These are phyloP conservation scores for Bolboschoenoplectus hybrid DNA, from an alignment of 202 grass and related monocot species.

Conservation along the genomic window DNA sequence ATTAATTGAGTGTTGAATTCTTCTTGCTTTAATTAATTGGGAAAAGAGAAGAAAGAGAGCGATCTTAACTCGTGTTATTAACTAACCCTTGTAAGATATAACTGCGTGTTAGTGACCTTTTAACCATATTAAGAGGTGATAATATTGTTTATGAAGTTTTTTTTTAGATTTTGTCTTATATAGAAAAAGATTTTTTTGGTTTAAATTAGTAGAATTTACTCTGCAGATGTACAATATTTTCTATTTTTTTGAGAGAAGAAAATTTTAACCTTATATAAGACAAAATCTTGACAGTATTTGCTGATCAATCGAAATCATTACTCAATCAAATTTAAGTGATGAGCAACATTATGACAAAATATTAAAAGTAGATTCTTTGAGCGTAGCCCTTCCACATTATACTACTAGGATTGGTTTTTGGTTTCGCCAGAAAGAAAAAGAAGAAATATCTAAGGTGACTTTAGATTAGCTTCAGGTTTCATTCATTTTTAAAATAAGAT, in stretches of 20 bases:
- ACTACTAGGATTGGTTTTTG: too few species aligned
- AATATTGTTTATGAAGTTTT: not conserved
- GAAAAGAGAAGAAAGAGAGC: not conserved
- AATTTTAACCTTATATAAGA: not conserved
- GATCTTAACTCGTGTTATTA: not conserved
- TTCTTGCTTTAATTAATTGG: slow-evolving; percentile 14
- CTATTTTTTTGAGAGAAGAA: not conserved
- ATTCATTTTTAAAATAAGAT: too few species aligned
- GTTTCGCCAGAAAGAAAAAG: too few species aligned
- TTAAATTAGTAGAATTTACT: not conserved
- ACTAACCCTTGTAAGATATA: not conserved
- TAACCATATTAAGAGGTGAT: not conserved
- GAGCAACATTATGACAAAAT: too few species aligned
- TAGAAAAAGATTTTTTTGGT: not conserved
- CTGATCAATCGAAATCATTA: too few species aligned
- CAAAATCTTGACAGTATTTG: too few species aligned
- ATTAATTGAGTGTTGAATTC: not conserved
- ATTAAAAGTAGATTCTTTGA: too few species aligned
- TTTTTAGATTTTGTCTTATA: not conserved
- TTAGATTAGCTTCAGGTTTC: not conserved
- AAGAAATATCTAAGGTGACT: too few species aligned
- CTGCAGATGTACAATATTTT: not conserved
- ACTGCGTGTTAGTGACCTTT: not conserved
- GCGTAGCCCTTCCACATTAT: too few species aligned
- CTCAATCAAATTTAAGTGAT: not conserved